Conservation (phyloP, 2,329 filamentous ascomycete genomes). For the Pseudocercospora vitis region DNA sequence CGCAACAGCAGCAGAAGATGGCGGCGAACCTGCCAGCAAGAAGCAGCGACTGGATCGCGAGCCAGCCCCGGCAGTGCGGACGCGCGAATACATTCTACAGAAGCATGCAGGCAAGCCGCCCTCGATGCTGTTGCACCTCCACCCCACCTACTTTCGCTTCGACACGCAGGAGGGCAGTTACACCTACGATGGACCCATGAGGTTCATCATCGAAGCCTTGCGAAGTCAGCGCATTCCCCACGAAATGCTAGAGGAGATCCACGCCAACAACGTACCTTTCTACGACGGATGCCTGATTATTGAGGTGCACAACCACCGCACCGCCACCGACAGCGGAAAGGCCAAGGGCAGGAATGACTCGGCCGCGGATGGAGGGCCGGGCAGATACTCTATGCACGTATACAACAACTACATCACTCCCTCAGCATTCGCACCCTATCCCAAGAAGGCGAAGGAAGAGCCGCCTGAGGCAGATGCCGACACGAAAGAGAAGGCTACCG, state of each 20-base stretch:
- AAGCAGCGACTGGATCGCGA: conserved; percentile 26
- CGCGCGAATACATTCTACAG: conserved; percentile 74
- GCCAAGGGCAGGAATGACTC: conserved; percentile 45
- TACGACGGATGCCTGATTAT: conserved; percentile 96
- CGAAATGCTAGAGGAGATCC: conserved; percentile 79
- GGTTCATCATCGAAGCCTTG: conserved; percentile 74
- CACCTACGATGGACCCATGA: conserved; percentile 89
- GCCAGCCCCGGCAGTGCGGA: conserved; percentile 34
- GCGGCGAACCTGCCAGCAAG: conserved; percentile 27
- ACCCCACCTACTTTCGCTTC: conserved; percentile 84
- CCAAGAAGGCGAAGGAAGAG: conserved; percentile 36
- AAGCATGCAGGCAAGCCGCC: conserved; percentile 73
- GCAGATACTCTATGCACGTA: conserved; percentile 85
- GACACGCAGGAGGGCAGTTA: conserved; percentile 93
- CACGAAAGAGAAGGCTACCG: conserved; percentile 39
- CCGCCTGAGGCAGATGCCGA: conserved; percentile 44
- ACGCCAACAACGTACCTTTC: conserved; percentile 70
- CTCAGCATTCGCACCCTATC: conserved; percentile 79
- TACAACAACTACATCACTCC: conserved; percentile 88
- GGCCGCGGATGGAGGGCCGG: conserved; percentile 57
- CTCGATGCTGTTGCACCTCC: conserved; percentile 82
- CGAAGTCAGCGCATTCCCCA: conserved; percentile 77
- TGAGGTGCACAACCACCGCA: conserved; percentile 84
- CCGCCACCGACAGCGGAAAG: conserved; percentile 58
- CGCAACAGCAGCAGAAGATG: neutral